Percentiles rank a stretch among this genome's conserved stretches.
Evolutionary conservation across 306 rosid genomes (phyloP).

Genomic region (Malus domestica): DNA sequence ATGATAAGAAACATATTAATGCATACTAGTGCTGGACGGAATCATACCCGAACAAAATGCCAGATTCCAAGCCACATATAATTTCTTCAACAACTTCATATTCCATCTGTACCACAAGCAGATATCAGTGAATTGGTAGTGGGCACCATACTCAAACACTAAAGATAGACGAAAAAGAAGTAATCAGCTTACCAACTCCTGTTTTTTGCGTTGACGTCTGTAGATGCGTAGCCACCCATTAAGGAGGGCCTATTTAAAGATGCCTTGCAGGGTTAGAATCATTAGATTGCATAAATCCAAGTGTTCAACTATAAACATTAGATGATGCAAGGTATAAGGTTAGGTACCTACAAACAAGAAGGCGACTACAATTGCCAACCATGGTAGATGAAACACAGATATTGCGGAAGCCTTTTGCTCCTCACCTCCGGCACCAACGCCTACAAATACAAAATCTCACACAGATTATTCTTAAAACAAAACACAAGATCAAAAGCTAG

Average conservation of each 20-base stretch:
- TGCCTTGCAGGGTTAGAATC: constrained; percentile 16
- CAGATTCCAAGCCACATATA: constrained; percentile 93
- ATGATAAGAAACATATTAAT: constrained; percentile 2
- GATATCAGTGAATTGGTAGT: constrained; percentile 15
- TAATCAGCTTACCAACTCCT: constrained; percentile 69
- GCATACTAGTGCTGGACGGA: constrained; percentile 13
- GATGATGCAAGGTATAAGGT: constrained; percentile 47
- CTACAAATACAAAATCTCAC: constrained; percentile 32
- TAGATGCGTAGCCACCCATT: constrained; percentile 85
- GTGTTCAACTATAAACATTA: constrained; percentile 5
- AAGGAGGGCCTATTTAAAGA: constrained; percentile 53
- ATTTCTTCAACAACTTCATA: constrained; percentile 90
- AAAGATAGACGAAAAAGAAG: constrained; percentile 12
- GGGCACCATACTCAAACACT: constrained; percentile 5
- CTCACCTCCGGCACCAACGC: constrained; percentile 99
- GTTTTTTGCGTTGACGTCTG: constrained; percentile 76
- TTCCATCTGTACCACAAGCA: constrained; percentile 66
- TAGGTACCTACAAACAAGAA: constrained; percentile 92
- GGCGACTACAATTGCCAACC: constrained; percentile 71
- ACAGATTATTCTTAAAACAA: not conserved
- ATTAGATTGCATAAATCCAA: not conserved
- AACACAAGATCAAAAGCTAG: not conserved
- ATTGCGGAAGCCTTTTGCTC: constrained; percentile 77
- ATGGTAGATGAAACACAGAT: constrained; percentile 74
- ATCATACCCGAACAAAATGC: constrained; percentile 85